Percentiles rank a stretch among this genome's conserved stretches.
Evolutionary conservation across 2,329 filamentous ascomycete species (phyloP).

Genomic region (Scedosporium boydii): DNA sequence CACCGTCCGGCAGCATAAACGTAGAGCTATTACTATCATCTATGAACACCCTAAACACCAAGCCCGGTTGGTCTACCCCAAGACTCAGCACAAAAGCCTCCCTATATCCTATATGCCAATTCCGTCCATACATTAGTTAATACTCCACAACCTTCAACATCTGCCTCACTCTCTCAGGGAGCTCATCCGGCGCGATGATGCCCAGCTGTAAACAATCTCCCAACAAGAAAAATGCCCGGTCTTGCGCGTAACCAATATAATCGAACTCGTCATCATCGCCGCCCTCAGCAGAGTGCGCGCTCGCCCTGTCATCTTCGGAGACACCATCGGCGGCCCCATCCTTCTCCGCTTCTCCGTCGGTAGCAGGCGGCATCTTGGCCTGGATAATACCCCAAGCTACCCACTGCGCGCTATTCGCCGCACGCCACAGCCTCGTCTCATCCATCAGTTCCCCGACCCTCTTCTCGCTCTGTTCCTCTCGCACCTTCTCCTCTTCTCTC

Average conservation of each 20-base stretch:
- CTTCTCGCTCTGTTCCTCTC: conserved; percentile 55
- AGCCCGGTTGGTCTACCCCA: neutral
- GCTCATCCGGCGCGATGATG: conserved; percentile 62
- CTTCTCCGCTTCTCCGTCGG: conserved; percentile 40
- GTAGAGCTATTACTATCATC: neutral
- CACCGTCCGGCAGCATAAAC: neutral
- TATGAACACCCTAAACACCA: neutral
- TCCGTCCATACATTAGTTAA: conserved; percentile 23
- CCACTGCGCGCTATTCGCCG: conserved; percentile 85
- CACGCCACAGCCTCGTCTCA: conserved; percentile 76
- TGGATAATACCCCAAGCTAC: conserved; percentile 95
- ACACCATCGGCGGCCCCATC: conserved; percentile 13
- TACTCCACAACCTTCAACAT: conserved; percentile 63
- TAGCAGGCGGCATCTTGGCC: conserved; percentile 70
- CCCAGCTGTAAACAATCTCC: conserved; percentile 76
- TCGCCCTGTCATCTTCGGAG: conserved; percentile 6
- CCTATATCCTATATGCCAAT: neutral
- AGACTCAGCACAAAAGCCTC: neutral
- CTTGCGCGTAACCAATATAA: conserved; percentile 84
- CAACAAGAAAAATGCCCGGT: conserved; percentile 89
- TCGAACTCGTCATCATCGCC: conserved; percentile 67
- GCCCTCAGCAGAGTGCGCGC: conserved; percentile 15
- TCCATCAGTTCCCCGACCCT: conserved; percentile 63
- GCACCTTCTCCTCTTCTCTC: conserved; percentile 48
- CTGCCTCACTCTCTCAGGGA: conserved; percentile 57